A percentile compares a stretch with the other conserved stretches of the same genome.
phyloP scores from a whole-genome alignment of 768 basidiomycete genomes.

The Russula emetica region DNA sequence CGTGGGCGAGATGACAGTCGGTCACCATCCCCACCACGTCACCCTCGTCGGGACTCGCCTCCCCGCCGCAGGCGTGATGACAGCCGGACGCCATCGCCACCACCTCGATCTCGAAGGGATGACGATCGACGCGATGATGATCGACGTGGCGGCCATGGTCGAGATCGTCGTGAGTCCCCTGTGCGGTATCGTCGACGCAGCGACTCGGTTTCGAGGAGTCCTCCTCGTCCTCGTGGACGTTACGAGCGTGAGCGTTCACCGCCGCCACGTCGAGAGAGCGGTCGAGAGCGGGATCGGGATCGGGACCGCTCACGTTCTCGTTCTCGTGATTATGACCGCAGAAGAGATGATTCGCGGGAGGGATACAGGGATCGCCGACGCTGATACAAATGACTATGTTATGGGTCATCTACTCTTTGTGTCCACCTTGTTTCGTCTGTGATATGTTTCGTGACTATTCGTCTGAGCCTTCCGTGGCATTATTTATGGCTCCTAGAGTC shows the following conservation, averaged over 20 bases:
- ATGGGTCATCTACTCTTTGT: background rate
- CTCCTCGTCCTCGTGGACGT: constrained; percentile 21
- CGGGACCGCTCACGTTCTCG: background rate
- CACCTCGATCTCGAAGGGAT: constrained; percentile 17
- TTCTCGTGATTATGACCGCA: constrained; percentile 15
- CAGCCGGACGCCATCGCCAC: constrained; percentile 18
- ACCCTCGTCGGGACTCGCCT: constrained; percentile 27
- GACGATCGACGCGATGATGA: constrained; percentile 7
- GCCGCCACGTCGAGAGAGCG: constrained; percentile 15
- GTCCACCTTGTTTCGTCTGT: background rate
- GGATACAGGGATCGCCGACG: constrained; percentile 23
- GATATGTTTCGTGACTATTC: background rate
- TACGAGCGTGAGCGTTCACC: constrained; percentile 15
- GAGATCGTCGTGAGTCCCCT: constrained; percentile 11
- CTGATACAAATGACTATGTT: background rate
- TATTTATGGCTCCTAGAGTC: too few species aligned
- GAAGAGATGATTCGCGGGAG: constrained; percentile 25
- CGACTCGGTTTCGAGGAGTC: constrained; percentile 20
- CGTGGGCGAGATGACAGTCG: constrained; percentile 27
- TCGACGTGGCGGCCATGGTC: constrained; percentile 8
- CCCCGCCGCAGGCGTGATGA: constrained; percentile 14
- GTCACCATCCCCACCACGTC: constrained; percentile 27
- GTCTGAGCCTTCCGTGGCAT: too few species aligned
- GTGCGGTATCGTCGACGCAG: constrained; percentile 20
- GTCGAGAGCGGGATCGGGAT: constrained; percentile 3